Conservation (phyloP, 805 yeast species). For the Barnettozyma salicaria region DNA sequence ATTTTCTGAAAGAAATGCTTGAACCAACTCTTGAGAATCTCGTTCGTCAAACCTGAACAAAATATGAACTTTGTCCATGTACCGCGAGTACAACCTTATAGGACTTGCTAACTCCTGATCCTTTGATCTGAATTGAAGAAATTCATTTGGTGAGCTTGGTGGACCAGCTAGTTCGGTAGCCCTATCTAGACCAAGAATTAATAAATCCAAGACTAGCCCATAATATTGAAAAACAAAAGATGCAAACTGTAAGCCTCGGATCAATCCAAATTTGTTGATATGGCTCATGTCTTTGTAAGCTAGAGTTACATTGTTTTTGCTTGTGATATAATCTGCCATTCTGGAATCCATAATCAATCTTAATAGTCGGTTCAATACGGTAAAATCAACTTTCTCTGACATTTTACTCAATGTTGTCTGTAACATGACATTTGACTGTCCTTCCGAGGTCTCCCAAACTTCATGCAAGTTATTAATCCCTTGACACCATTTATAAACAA, state of each 20-base stretch:
- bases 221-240: constrained; percentile 87
- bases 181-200: constrained; percentile 78
- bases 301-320: constrained; percentile 78
- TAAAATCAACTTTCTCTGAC: constrained; percentile 83
- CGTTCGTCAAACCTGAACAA: constrained; percentile 68
- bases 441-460: constrained; percentile 74
- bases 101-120: constrained; percentile 66
- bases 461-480: constrained; percentile 74
- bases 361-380: constrained; percentile 74
- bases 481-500: constrained; percentile 91
- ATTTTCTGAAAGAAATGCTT: constrained; percentile 71
- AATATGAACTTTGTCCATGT: constrained; percentile 75
- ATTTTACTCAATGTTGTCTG: constrained; percentile 66
- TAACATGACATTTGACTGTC: constrained; percentile 78
- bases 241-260: constrained; percentile 86
- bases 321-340: constrained; percentile 89
- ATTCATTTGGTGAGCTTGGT: constrained; percentile 63
- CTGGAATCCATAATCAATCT: constrained; percentile 81
- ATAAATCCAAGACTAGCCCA: constrained; percentile 76
- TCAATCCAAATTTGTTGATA: constrained; percentile 79
- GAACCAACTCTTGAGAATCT: constrained; percentile 70
- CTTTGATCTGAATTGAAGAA: constrained; percentile 58
- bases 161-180: constrained; percentile 87
- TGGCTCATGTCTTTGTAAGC: constrained; percentile 94
- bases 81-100: constrained; percentile 72